Base-by-base conservation (phyloP, 805 yeast genomes). In the Lipomyces spencermartinsiae region DNA sequence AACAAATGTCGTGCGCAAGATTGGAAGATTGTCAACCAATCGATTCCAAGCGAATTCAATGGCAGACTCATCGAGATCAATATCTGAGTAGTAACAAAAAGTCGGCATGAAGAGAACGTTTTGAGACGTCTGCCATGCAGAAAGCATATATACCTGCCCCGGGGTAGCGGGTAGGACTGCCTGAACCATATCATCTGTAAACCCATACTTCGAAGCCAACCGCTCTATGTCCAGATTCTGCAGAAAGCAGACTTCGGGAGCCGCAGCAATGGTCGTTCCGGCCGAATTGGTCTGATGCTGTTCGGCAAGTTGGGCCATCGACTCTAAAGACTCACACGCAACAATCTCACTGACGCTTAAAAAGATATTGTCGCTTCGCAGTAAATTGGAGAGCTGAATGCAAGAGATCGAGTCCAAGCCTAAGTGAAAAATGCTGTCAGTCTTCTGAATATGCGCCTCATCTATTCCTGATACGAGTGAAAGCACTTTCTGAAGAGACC, bases 361-460 rank as follows among this genome's bases (percentile, higher is more conserved):
- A 10, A 43, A 34, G 12, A 68, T 14, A 3, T 64, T 67, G 8
- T 59, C 34, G 22, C 37, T 59, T 1, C 72, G 61, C 22, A 73
- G 59, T 31, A 22, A 12, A 14, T 59, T 60, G 3, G 74, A 66
- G 12, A 72, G 65, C 16, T 56, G 39, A 49, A 74, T 74, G 53
- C 73, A 72, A 33, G 68, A 59, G 33, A 74, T 73, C n/a, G 76
- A 74, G 35, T 74, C 76, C 43, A 74, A 51, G 4, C 76, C 75
- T 57, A 72, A 22, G 2, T 63, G 66, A 49, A 63, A 73, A 3
- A 72, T 62, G 12, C 65, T 66, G 16, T 61, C 66, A 14, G 49
- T 10, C 39, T 61, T 63, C 19, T 35, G 22, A 12, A 72, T 46
- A 8, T 19, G 12, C n/a, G 31, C 46, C 31, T 43, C 64, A 6